Percentiles rank a stretch among this genome's conserved stretches.
phyloP scores from a whole-genome alignment of 2,329 filamentous ascomycete species.

The Ilyonectria sp. region DNA sequence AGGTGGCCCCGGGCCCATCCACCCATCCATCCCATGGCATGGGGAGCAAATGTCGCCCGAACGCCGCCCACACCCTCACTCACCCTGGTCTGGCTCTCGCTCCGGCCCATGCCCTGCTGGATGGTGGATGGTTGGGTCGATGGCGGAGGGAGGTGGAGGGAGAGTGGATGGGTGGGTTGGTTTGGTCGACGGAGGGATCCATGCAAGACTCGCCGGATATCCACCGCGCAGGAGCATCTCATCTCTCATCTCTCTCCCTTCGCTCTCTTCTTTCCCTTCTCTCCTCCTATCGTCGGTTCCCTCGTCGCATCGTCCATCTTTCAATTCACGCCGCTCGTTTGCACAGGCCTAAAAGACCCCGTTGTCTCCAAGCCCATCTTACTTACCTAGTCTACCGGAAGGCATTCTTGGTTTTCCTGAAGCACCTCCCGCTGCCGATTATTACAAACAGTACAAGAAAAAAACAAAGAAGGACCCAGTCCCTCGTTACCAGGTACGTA shows the following conservation, averaged over 20 bases:
- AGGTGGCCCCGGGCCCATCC: slow-evolving; percentile 18
- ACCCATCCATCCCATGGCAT: slow-evolving; percentile 29
- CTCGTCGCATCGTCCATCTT: slow-evolving; percentile 47
- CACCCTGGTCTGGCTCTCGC: slow-evolving; percentile 34
- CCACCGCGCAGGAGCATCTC: slow-evolving; percentile 44
- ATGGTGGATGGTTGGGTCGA: slow-evolving; percentile 17
- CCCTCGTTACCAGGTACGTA: slow-evolving; percentile 45
- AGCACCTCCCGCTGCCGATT: slow-evolving; percentile 44
- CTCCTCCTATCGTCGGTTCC: slow-evolving; percentile 48
- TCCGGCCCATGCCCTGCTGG: not conserved
- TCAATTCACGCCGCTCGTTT: slow-evolving; percentile 59
- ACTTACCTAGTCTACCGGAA: slow-evolving; percentile 38
- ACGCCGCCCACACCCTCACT: slow-evolving; percentile 7
- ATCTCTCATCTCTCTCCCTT: slow-evolving; percentile 47
- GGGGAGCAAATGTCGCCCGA: slow-evolving; percentile 13
- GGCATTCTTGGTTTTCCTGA: slow-evolving; percentile 36
- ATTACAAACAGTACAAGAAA: slow-evolving; percentile 36
- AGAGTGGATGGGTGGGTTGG: slow-evolving; percentile 12
- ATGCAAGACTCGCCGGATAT: slow-evolving; percentile 43
- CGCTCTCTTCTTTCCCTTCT: slow-evolving; percentile 44
- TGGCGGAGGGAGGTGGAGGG: slow-evolving; percentile 20
- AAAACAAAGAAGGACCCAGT: slow-evolving; percentile 39
- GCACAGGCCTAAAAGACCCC: slow-evolving; percentile 51
- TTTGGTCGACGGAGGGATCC: slow-evolving; percentile 36
- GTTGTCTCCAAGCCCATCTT: slow-evolving; percentile 45